These are phyloP conservation scores for Candida chauliodis DNA, from an alignment of 805 yeast genomes.

Conservation along the genomic window DNA sequence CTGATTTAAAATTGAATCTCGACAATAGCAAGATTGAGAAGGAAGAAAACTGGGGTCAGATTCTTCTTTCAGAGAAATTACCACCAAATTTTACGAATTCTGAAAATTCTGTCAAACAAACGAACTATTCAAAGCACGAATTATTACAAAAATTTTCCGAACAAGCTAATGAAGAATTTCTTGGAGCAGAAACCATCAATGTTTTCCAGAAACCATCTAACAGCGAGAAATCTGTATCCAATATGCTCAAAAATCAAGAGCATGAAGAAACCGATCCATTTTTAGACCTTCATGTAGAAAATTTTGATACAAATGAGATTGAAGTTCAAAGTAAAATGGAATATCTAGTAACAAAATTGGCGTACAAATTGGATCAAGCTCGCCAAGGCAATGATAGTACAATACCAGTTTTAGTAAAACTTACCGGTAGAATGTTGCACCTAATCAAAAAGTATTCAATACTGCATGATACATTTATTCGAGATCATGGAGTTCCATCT, in stretches of 20 bases:
- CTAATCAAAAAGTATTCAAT: conserved; percentile 36
- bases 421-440: conserved; percentile 36
- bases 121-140: conserved; percentile 21
- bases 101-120: conserved; percentile 3
- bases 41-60: conserved; percentile 36
- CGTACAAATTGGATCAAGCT: conserved; percentile 27
- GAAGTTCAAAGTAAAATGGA: conserved; percentile 41
- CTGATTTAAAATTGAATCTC: conserved; percentile 19
- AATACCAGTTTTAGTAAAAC: conserved; percentile 25
- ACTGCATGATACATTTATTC: conserved; percentile 36
- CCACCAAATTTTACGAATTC: conserved; percentile 6
- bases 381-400: conserved; percentile 30
- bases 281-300: conserved; percentile 32
- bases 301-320: conserved; percentile 38
- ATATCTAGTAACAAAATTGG: conserved; percentile 28
- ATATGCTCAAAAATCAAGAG: background rate
- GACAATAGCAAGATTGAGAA: conserved; percentile 24
- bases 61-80: conserved; percentile 24
- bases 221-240: background rate
- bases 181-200: conserved; percentile 8
- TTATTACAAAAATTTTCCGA: conserved; percentile 31
- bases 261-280: conserved; percentile 35
- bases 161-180: conserved; percentile 16
- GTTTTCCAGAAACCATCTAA: background rate
- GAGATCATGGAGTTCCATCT: conserved; percentile 40